These are phyloP conservation scores for Inosperma sp. DNA, from an alignment of 768 basidiomycete genomes.

Conservation along the genomic window DNA sequence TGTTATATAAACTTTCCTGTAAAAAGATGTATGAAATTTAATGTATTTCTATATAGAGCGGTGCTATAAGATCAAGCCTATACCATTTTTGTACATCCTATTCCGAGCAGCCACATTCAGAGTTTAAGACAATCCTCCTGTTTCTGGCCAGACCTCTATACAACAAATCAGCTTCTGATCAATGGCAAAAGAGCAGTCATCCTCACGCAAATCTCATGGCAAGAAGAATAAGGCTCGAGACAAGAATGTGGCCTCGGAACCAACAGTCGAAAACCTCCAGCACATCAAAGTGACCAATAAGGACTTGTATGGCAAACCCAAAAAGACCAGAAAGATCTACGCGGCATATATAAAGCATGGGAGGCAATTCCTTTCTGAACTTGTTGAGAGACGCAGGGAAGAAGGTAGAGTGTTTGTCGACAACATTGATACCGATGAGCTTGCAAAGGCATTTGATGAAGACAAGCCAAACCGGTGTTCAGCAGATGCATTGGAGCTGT, in stretches of 20 bases:
- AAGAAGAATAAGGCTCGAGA: slow-evolving; percentile 2
- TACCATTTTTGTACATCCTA: no score
- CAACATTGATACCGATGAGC: slow-evolving; percentile 16
- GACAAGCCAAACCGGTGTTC: slow-evolving; percentile 26
- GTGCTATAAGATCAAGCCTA: no score
- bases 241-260: not conserved
- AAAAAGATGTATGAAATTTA: no score
- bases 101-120: not conserved
- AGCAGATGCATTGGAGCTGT: slow-evolving; percentile 22
- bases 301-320: not conserved
- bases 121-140: not conserved
- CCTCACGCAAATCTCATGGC: not conserved
- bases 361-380: slow-evolving; percentile 16
- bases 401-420: slow-evolving; percentile 7
- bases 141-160: no score
- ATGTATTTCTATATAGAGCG: no score
- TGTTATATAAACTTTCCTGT: no score
- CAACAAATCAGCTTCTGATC: not conserved
- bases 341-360: slow-evolving; percentile 13
- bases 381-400: slow-evolving; percentile 5
- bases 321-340: slow-evolving; percentile 14
- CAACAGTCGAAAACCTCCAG: not conserved
- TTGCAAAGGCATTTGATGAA: slow-evolving; percentile 25
- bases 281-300: not conserved
- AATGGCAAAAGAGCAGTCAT: not conserved